These are phyloP conservation scores for Boletus sp. DNA, from an alignment of 1,284 basidiomycete genomes.

Conservation along the genomic window DNA sequence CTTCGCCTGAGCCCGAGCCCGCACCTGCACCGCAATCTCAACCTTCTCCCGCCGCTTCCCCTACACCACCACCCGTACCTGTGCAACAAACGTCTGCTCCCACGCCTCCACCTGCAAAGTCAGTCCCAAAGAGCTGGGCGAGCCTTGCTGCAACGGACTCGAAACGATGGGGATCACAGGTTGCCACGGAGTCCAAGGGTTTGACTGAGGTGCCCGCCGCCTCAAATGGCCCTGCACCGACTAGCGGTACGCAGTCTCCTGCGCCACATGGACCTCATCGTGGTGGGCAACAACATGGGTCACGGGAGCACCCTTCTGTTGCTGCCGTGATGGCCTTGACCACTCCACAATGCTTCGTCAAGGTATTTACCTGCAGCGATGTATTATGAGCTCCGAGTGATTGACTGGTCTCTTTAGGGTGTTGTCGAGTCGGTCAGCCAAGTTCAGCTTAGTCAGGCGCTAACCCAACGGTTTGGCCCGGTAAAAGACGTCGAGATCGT, in stretches of 20 bases:
- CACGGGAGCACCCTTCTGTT: slow-evolving; percentile 45
- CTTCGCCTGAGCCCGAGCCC: slow-evolving; percentile 42
- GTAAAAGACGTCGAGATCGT: slow-evolving; percentile 91
- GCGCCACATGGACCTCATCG: slow-evolving; percentile 38
- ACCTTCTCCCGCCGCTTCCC: slow-evolving; percentile 31
- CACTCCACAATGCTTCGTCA: slow-evolving; percentile 84
- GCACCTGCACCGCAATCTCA: slow-evolving; percentile 35
- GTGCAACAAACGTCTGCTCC: slow-evolving; percentile 33
- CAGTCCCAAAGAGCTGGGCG: slow-evolving; percentile 84
- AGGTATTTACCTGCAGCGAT: slow-evolving; percentile 48
- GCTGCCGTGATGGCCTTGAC: slow-evolving; percentile 61
- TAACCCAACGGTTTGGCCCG: slow-evolving; percentile 76
- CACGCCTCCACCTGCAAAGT: slow-evolving; percentile 41
- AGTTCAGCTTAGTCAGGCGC: slow-evolving; percentile 53
- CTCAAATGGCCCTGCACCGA: slow-evolving; percentile 42
- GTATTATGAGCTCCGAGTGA: slow-evolving; percentile 5
- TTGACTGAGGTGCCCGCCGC: slow-evolving; percentile 59
- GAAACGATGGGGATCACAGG: slow-evolving; percentile 76
- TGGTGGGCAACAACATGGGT: slow-evolving; percentile 29
- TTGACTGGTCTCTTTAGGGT: slow-evolving; percentile 42
- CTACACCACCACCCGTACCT: slow-evolving; percentile 36
- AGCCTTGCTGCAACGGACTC: slow-evolving; percentile 80
- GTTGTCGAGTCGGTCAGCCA: slow-evolving; percentile 75
- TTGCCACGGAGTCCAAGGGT: slow-evolving; percentile 71
- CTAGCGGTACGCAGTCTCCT: slow-evolving; percentile 52